Evolutionary conservation across 176 grass and related monocot genomes (phyloP), one percentile per base, ranked within the genome.

Genomic region (Oryza meridionalis): DNA sequence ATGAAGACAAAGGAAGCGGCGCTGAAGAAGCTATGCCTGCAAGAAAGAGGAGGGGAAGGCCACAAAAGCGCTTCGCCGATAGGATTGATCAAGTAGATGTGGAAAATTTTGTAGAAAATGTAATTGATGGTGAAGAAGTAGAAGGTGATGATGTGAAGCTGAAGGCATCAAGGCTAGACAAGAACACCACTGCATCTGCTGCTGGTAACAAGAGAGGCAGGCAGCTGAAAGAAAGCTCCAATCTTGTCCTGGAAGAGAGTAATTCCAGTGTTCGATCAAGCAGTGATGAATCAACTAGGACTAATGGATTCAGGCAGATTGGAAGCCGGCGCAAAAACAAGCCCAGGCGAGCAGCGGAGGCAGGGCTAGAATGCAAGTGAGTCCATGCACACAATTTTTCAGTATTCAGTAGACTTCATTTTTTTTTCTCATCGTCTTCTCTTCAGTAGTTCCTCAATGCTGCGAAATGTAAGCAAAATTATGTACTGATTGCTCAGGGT

Each of bases 41-140:
- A 47, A 90, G 82, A 70, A 92, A 86, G 88, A 92, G 88, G 82
- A 94, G 92, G 67, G 93, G 93, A 67, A 95, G 90, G 68, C 90
- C 93, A 58, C 93, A 90, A 72, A 92, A 92, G 80, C 88, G 19
- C 64, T 78, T 94, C 4, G 77, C 83, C 22, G 75, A 80, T 65
- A 89, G 84, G 72, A 72, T 88, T 17, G 88, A 92, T 35, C 76
- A 88, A 70, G 69, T 66, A 10, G 85, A 90, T 50, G 76, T 67
- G 17, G 88, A 82, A 65, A 90, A 90, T 15, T 84, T 86, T 49
- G 85, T 88, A 24, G 83, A 86, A 16, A 86, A 87, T 21, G 50
- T 78, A 58, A n/a, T 58, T 4, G 88, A 87, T 70, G 86, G 71
- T 5, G 86, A 84, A 77, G 75, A 86, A 26, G 79, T 78, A 70